Evolutionary conservation across 306 rosid genomes (phyloP), one percentile per base, ranked within the genome.

Genomic region (Acacia acuminata): DNA sequence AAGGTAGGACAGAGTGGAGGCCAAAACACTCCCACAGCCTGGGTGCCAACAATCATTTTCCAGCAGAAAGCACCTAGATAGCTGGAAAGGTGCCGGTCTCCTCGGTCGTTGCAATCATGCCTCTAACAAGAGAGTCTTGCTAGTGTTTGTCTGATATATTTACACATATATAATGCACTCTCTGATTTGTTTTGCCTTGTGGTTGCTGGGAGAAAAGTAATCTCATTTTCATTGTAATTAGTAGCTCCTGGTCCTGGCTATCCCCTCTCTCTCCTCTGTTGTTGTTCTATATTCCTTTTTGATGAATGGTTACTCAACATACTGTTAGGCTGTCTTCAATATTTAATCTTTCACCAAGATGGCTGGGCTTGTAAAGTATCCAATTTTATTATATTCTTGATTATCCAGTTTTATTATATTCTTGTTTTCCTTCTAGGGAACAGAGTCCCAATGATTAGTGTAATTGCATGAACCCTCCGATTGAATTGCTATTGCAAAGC

Each of bases 1-100:
- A 94, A 83, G 97, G 93, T 27, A 90, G 98, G 84, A 94, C 99
- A 10, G 92, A 86, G 79, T 96, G 99, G 99, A 90, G 93, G 88
- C 93, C 99, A 56, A 96, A 96, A 82, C 66, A 80, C 50, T 83
- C 77, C 76, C 85, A 90, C 87, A 86, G 90, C 82, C 79, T 81
- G 2, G 94, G 79, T 51, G 44, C 56, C 69, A 71, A 75, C 76
- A 91, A 84, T 76, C 85, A 78, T 56, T 77, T 92, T 84, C 94
- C 94, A 42, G 93, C 91, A 8, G 94, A 75, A 81, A 89, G 86
- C 80, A 77, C 89, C 71, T 94, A 69, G 82, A 27, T 56, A 61
- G 86, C 87, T 69, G 92, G 90, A 82, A 76, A 30, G n/a, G 66
- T 78, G 48, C 64, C 51, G 22, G 79, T 77, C 85, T 82, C 87